Conservation (phyloP, 192 early-diverging fungal species). For the Linderina pennispora region DNA sequence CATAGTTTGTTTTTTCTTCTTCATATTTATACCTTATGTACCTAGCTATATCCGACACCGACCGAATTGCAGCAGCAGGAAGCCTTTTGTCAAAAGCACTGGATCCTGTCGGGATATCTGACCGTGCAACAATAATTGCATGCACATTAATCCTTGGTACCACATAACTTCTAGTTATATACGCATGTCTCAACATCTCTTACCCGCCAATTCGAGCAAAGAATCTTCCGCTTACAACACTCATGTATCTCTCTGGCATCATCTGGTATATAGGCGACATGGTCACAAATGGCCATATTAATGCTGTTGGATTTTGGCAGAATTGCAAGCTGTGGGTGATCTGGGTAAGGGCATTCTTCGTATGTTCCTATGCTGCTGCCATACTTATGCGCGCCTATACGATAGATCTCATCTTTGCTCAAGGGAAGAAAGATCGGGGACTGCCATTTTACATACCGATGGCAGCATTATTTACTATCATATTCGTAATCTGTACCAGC, state of each 20-base stretch:
- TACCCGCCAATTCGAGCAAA: slow-evolving; percentile 18
- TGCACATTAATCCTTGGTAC: slow-evolving; percentile 4
- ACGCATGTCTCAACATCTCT: slow-evolving; percentile 2
- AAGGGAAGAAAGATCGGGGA: slow-evolving; percentile 7
- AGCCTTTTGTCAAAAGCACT: too few relatives aligned
- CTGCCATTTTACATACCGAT: slow-evolving; percentile 3
- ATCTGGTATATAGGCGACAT: slow-evolving; percentile 20
- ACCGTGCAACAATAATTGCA: slow-evolving; percentile 5
- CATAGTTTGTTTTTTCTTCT: too few relatives aligned
- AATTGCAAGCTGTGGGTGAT: slow-evolving; percentile 5
- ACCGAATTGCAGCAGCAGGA: too few relatives aligned
- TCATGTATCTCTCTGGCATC: slow-evolving; percentile 8
- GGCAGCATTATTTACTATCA: neutral
- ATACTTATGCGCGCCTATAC: slow-evolving; percentile 1
- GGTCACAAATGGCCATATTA: slow-evolving; percentile 11
- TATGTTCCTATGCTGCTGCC: slow-evolving; percentile 5
- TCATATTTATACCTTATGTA: too few relatives aligned
- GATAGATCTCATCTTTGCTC: slow-evolving; percentile 5
- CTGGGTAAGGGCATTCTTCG: slow-evolving; percentile 11
- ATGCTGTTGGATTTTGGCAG: slow-evolving; percentile 1
- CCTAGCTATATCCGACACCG: too few relatives aligned
- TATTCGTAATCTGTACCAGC: neutral
- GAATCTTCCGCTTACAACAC: slow-evolving; percentile 9
- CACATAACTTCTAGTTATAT: slow-evolving; percentile 1
- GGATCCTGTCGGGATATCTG: slow-evolving; percentile 4